Evolutionary conservation across 2,329 filamentous ascomycete species (phyloP).

Genomic region (Monilinia fructigena): DNA sequence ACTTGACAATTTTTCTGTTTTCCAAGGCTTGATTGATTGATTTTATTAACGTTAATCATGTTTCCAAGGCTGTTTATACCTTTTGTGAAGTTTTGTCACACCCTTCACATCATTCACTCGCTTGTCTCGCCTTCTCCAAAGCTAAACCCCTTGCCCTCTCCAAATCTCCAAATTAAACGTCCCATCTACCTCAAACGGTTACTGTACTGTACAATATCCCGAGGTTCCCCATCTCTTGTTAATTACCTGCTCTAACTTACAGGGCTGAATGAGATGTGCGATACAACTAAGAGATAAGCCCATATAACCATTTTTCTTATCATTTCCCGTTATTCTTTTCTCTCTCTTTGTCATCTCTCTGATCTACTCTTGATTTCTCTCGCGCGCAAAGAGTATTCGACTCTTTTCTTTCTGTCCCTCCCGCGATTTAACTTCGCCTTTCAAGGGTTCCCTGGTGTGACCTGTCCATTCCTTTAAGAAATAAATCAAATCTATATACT

Average conservation of each 20-base stretch:
- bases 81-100: background rate
- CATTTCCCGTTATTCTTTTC: constrained; percentile 30
- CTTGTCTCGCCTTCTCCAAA: constrained; percentile 1
- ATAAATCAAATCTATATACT: constrained; percentile 24
- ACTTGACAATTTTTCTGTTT: no score
- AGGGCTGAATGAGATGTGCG: constrained; percentile 20
- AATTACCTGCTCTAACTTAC: constrained; percentile 20
- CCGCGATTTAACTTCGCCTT: constrained; percentile 22
- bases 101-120: background rate
- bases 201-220: constrained; percentile 9
- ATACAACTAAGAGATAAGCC: constrained; percentile 21
- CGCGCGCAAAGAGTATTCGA: background rate
- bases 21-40: no score
- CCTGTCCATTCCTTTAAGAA: constrained; percentile 38
- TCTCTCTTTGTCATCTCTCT: constrained; percentile 27
- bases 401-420: constrained; percentile 19
- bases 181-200: constrained; percentile 54
- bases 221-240: constrained; percentile 2
- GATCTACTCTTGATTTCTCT: constrained; percentile 24
- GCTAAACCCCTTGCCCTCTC: constrained; percentile 7
- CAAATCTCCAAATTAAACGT: constrained; percentile 29
- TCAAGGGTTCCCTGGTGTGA: constrained; percentile 38
- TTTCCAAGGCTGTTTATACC: background rate
- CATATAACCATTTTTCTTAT: constrained; percentile 15
- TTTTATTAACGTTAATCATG: no score